phyloP scores from a whole-genome alignment of 306 rosid genomes.

The Purshia tridentata region DNA sequence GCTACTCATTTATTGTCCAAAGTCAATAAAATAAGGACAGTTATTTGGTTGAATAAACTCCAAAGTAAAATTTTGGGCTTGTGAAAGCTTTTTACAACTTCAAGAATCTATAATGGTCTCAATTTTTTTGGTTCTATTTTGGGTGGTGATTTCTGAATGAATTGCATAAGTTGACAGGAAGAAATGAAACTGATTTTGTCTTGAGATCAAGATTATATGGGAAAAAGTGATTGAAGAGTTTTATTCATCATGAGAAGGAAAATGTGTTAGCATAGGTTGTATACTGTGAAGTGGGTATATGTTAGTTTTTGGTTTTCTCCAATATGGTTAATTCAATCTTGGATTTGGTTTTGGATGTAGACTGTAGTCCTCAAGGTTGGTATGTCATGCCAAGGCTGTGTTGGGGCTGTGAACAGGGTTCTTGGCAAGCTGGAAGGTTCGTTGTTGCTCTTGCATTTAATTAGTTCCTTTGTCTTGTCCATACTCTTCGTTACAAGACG shows the following conservation, averaged over 20 bases:
- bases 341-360: conserved; percentile 41
- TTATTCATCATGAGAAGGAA: background rate
- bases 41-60: background rate
- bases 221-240: background rate
- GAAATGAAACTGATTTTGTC: background rate
- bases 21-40: background rate
- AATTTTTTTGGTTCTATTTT: background rate
- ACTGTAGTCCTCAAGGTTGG: conserved; percentile 86
- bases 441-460: background rate
- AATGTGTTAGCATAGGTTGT: background rate
- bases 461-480: background rate
- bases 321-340: background rate
- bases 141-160: background rate
- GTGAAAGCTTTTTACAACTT: background rate
- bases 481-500: too few relatives aligned
- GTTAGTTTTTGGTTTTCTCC: background rate
- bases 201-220: background rate
- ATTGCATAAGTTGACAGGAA: background rate
- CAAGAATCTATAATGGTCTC: background rate
- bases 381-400: conserved; percentile 91
- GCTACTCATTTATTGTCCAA: background rate
- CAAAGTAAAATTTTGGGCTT: background rate
- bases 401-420: conserved; percentile 90
- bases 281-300: background rate
- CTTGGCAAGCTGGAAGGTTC: conserved; percentile 89